Conservation (phyloP, 2,329 filamentous ascomycete species). For the Blumeria hordei region DNA sequence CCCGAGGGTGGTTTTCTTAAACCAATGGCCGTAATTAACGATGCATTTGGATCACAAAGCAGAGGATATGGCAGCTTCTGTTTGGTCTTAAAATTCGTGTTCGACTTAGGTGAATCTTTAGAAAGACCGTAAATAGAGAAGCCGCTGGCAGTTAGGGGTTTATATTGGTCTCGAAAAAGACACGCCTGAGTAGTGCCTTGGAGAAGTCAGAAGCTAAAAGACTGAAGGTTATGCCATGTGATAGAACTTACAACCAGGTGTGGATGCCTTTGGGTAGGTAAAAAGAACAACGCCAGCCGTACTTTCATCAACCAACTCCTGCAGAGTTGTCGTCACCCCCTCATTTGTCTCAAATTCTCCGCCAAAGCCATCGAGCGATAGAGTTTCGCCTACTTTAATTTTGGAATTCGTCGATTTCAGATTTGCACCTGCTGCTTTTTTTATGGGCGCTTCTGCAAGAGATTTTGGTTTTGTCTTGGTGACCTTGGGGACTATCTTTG, state of each 20-base stretch:
- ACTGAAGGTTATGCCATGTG: neutral
- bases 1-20: slow-evolving; percentile 64
- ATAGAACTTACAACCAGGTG: slow-evolving; percentile 59
- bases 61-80: slow-evolving; percentile 74
- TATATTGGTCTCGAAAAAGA: slow-evolving; percentile 72
- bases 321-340: slow-evolving; percentile 54
- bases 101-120: slow-evolving; percentile 68
- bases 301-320: slow-evolving; percentile 61
- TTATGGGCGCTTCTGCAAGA: slow-evolving; percentile 5
- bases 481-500: neutral
- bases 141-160: slow-evolving; percentile 49
- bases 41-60: slow-evolving; percentile 54
- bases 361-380: slow-evolving; percentile 34
- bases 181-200: slow-evolving; percentile 86
- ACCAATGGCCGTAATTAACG: slow-evolving; percentile 67
- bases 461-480: neutral
- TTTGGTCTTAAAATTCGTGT: slow-evolving; percentile 79
- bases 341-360: slow-evolving; percentile 68
- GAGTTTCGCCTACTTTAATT: slow-evolving; percentile 27
- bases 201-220: neutral
- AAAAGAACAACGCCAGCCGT: slow-evolving; percentile 74
- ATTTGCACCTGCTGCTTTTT: slow-evolving; percentile 8
- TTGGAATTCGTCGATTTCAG: slow-evolving; percentile 12
- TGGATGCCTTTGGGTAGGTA: slow-evolving; percentile 87
- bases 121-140: slow-evolving; percentile 79